Base-by-base conservation (phyloP, 176 grass and related monocot genomes). In the Otatea glauca region DNA sequence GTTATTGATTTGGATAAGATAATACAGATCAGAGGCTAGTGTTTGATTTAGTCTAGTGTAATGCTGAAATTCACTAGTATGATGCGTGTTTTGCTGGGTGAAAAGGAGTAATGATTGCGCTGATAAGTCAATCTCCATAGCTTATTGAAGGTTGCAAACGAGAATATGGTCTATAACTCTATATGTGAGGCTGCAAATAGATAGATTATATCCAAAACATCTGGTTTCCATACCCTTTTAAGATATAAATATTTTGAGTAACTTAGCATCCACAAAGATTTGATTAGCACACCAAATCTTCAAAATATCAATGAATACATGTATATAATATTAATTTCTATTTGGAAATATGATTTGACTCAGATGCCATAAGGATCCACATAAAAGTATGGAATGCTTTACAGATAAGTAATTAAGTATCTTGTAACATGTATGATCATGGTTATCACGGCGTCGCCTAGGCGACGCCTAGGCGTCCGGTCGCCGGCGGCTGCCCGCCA, bases 1-100 rank as follows among this genome's bases (percentile, higher is more conserved):
- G 55, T 76, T 44, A 61, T 16, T 50, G 49, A 62, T 77, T 77
- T 63, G 48, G 37, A 77, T 63, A 69, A 43, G 38, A 69, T 43
- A 43, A 23, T 69, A 9, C 55, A 23, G 1, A 69, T 23, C 67
- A 6, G 20, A 69, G 18, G 37, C 18, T n/a, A 13, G n/a, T 42
- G 35, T 43, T 69, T n/a, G 18, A 69, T 4, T n/a, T 23, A n/a
- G 9, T 42, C 2, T 42, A 42, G 20, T 42, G 9, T 69, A 69
- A 43, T 69, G 5, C 17, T 38, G 50, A 20, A 67, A 67, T 39
- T 68, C 16, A 41, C 8, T 21, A 68, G 8, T 68, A 41, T n/a
- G 65, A 21, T 68, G 8, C 65, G 12, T 41, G 37, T 50, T 50
- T 50, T 17, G 3, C 21, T 60, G 15, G 16, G 16, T 39, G 35